Evolutionary conservation across 129 eudicot species (phyloP), one percentile per base, ranked within the genome.

Genomic region (Solidago caesia): DNA sequence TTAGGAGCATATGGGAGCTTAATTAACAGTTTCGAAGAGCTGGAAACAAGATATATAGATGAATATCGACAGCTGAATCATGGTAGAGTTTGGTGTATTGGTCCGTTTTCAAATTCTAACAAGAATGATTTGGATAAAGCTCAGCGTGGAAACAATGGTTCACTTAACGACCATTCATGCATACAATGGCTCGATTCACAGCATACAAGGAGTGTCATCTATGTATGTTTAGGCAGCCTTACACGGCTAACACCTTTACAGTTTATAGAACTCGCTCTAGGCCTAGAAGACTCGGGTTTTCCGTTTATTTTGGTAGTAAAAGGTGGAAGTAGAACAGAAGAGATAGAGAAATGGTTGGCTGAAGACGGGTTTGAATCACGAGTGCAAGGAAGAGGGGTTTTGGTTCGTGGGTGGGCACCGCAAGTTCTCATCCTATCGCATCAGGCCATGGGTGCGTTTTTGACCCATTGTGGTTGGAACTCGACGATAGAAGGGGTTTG

Each of bases 381-480:
- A 53, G 67, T 71, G 13, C 73, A 73, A 71, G 85, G 74, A 12
- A 72, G 74, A 73, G 80, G 78, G 12, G 45, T 84, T 74, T 64
- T 84, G 64, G 73, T 84, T 5, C 60, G 77, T 1, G 84, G 82
- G 43, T 85, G 89, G 89, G 89, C 82, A 1, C 80, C 84, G 53
- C 89, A 85, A 76, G 75, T 70, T 58, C 52, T 79, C n/a, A 64
- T 85, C 14, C 45, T 85, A 21, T 71, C 83, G 1, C 89, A 85
- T 74, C 74, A 41, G 27, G 56, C 82, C 4, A 45, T 82, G 7
- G 89, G 84, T 43, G 83, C 81, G 8, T 84, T 84, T 43, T 79
- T 84, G 70, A 78, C 88, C 5, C 88, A 84, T 45, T 85, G 86
- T 55, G 84, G 84, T 13, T 85, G 86, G 89, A 85, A 85, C 74